Conservation (phyloP, 2,329 filamentous ascomycete species). For the Diaporthe amygdali region DNA sequence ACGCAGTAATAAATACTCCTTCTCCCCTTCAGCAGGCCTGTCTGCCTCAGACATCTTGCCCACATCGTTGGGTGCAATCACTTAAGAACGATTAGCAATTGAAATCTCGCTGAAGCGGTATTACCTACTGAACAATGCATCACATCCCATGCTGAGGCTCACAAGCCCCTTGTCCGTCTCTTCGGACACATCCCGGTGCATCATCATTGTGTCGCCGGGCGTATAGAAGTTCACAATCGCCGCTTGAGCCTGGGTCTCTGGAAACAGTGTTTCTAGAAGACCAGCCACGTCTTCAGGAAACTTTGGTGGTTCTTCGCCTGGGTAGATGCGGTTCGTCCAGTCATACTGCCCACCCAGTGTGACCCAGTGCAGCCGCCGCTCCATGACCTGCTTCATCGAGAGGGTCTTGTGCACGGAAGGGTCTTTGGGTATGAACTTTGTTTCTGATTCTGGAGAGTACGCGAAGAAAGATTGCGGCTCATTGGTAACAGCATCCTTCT, state of each 20-base stretch:
- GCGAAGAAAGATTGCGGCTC: slow-evolving; percentile 57
- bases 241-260: slow-evolving; percentile 79
- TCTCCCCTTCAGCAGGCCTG: slow-evolving; percentile 35
- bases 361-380: slow-evolving; percentile 87
- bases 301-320: slow-evolving; percentile 65
- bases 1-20: slow-evolving; percentile 64
- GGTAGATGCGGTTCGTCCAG: slow-evolving; percentile 89
- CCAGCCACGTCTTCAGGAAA: slow-evolving; percentile 77
- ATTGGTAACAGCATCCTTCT: not conserved
- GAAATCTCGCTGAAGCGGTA: not conserved
- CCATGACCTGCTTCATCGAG: slow-evolving; percentile 71
- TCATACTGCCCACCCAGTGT: slow-evolving; percentile 96
- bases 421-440: slow-evolving; percentile 71
- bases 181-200: slow-evolving; percentile 95
- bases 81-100: not conserved
- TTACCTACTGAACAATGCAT: slow-evolving; percentile 70
- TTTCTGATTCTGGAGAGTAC: slow-evolving; percentile 52
- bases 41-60: slow-evolving; percentile 35
- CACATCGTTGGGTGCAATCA: slow-evolving; percentile 59
- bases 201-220: slow-evolving; percentile 86
- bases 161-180: slow-evolving; percentile 78
- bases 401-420: slow-evolving; percentile 76
- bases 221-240: slow-evolving; percentile 95
- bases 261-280: slow-evolving; percentile 75
- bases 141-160: slow-evolving; percentile 88